These are phyloP conservation scores for Podaxis rugospora DNA, from an alignment of 768 basidiomycete genomes.

Conservation along the genomic window DNA sequence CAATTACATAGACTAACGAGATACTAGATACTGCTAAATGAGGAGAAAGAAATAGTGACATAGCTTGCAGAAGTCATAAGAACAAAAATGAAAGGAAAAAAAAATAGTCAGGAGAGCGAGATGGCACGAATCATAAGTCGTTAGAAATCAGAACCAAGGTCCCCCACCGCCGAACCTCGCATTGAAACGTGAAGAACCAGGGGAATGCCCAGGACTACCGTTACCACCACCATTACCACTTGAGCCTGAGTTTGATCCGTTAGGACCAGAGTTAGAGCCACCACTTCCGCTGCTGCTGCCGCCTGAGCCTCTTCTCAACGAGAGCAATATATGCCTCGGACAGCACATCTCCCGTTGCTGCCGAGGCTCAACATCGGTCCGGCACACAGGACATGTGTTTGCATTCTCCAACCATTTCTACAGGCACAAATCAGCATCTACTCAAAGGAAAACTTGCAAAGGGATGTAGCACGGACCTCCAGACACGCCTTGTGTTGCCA, in stretches of 20 bases:
- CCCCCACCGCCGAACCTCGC: not conserved
- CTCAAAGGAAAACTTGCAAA: not conserved
- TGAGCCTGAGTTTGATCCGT: not conserved
- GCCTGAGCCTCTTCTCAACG: not conserved
- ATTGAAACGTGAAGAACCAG: not conserved
- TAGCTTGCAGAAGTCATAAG: not conserved
- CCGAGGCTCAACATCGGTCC: constrained; percentile 43
- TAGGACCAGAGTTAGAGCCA: not conserved
- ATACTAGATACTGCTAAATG: not conserved
- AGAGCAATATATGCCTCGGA: not conserved
- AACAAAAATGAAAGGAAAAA: not conserved
- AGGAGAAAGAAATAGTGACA: not conserved
- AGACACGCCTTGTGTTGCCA: constrained; percentile 80
- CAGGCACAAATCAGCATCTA: constrained; percentile 2
- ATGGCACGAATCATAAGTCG: not conserved
- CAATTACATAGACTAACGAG: not conserved
- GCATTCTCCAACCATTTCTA: constrained; percentile 84
- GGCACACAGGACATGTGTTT: constrained; percentile 78
- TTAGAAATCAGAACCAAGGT: not conserved
- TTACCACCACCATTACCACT: not conserved
- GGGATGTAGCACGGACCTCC: constrained; percentile 40
- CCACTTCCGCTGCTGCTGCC: not conserved
- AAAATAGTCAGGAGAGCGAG: not conserved
- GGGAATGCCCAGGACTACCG: not conserved
- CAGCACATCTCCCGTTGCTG: not conserved